phyloP scores from a whole-genome alignment of 129 eudicot species.

The Flaveria brownii region DNA sequence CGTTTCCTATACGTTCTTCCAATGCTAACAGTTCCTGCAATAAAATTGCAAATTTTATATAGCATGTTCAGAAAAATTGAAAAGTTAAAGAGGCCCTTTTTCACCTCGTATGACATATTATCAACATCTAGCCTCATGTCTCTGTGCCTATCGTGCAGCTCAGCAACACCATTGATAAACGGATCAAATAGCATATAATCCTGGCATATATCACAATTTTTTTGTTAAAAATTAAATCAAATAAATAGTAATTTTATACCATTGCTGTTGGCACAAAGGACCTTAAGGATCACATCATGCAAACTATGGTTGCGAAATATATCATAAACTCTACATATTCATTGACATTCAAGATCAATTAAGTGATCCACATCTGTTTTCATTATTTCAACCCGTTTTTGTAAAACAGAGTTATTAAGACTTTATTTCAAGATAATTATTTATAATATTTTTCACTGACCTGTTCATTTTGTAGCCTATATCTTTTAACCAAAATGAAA shows the following conservation, averaged over 20 bases:
- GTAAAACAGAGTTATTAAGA: not conserved
- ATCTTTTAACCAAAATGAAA: not conserved
- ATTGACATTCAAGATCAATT: not conserved
- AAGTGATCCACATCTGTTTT: not conserved
- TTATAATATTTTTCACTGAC: not conserved
- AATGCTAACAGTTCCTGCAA: conserved; percentile 73
- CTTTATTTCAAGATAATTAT: not conserved
- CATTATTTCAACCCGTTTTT: not conserved
- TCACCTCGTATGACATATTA: conserved; percentile 90
- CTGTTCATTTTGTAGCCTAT: not conserved
- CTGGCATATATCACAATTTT: conserved; percentile 36
- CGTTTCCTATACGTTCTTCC: conserved; percentile 79
- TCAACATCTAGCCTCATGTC: conserved; percentile 93
- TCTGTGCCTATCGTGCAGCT: conserved; percentile 76
- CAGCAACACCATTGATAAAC: conserved; percentile 61
- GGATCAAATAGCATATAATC: conserved; percentile 68
- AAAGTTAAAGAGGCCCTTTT: not conserved
- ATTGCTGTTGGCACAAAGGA: conserved; percentile 12
- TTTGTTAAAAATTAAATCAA: conserved; percentile 6
- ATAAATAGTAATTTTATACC: not conserved
- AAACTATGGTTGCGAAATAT: conserved; percentile 8
- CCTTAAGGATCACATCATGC: conserved; percentile 2
- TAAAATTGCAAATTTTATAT: not conserved
- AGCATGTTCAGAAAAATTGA: not conserved
- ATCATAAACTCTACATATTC: not conserved